Base-by-base conservation (phyloP, 192 early-diverging fungal species). In the Entophlyctis helioformis region DNA sequence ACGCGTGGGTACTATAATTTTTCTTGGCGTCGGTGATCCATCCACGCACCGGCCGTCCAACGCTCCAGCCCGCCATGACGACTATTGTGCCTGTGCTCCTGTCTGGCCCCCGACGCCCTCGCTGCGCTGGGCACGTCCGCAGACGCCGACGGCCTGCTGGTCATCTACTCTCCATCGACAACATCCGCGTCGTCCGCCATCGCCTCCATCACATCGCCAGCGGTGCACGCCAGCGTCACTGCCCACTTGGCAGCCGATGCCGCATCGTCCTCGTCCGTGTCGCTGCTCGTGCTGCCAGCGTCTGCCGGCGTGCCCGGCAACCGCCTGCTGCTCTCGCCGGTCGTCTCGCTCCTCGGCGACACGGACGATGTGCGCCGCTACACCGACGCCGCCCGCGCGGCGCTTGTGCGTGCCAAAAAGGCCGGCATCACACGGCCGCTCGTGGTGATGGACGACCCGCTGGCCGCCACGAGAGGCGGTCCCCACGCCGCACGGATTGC, bases 291-390 rank as follows among this genome's bases (percentile, higher is more conserved):
- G 11, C 35, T 16, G 7, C 44, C 13, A 27, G 35, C 15, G 80
- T 73, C 37, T 19, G 9, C 46, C 18, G 29, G 33, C n/a, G 80
- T 72, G 12, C 77, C 77, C 23, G 77, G 78, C 35, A 63, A 66
- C 3, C 74, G 84, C 22, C 51, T 86, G 21, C 63, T 90, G 13
- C 50, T 86, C n/a, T 75, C 76, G 5, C 85, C 87, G n/a, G 84
- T 76, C 23, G 85, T 82, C 22, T 71, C 77, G 11, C 52, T 86
- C 4, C 48, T 60, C 43, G 74, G 74, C 44, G 87, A 90, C 56
- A 73, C 80, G 21, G 87, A 90, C 54, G 87, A 90, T 62, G 83
- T 83, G 35, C 74, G 87, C 53, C 77, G 82, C 47, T 80, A 79
- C 43, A 48, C 54, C 34, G 83, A 84, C 46, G 75, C 75, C 10